These are phyloP conservation scores for Metschnikowia arizonensis DNA, from an alignment of 805 yeast species.

Conservation along the genomic window DNA sequence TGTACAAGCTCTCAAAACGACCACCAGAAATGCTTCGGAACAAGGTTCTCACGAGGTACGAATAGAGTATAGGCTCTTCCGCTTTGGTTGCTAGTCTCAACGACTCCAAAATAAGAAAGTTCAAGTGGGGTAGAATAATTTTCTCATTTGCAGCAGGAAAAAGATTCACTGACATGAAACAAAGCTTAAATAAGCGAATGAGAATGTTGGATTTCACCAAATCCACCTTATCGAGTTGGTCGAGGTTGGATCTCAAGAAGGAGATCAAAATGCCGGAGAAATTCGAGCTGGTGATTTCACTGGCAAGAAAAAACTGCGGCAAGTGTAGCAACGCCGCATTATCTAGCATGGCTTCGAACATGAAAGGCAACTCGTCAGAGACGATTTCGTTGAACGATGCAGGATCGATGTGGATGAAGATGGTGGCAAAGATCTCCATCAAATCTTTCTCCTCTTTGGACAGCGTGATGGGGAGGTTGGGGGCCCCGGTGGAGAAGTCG, in stretches of 20 bases:
- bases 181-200: slow-evolving; percentile 81
- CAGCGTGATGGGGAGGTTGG: slow-evolving; percentile 78
- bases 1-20: slow-evolving; percentile 85
- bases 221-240: slow-evolving; percentile 77
- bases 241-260: slow-evolving; percentile 68
- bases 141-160: slow-evolving; percentile 85
- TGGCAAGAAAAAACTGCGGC: slow-evolving; percentile 91
- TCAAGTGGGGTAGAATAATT: slow-evolving; percentile 83
- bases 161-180: slow-evolving; percentile 92
- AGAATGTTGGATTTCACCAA: slow-evolving; percentile 72
- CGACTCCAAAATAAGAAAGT: slow-evolving; percentile 75
- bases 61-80: slow-evolving; percentile 86
- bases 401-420: slow-evolving; percentile 90
- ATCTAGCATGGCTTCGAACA: slow-evolving; percentile 72
- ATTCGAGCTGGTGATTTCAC: slow-evolving; percentile 90
- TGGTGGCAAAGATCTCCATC: slow-evolving; percentile 92
- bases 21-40: slow-evolving; percentile 97
- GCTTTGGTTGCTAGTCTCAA: slow-evolving; percentile 77
- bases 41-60: slow-evolving; percentile 79
- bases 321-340: slow-evolving; percentile 85
- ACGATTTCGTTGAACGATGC: slow-evolving; percentile 93
- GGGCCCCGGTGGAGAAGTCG: slow-evolving; percentile 68
- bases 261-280: slow-evolving; percentile 80
- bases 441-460: slow-evolving; percentile 91
- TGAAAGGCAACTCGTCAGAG: slow-evolving; percentile 69